Evolutionary conservation across 2,329 filamentous ascomycete species (phyloP), one percentile per base, ranked within the genome.

Genomic region (Botrytis pseudocinerea): DNA sequence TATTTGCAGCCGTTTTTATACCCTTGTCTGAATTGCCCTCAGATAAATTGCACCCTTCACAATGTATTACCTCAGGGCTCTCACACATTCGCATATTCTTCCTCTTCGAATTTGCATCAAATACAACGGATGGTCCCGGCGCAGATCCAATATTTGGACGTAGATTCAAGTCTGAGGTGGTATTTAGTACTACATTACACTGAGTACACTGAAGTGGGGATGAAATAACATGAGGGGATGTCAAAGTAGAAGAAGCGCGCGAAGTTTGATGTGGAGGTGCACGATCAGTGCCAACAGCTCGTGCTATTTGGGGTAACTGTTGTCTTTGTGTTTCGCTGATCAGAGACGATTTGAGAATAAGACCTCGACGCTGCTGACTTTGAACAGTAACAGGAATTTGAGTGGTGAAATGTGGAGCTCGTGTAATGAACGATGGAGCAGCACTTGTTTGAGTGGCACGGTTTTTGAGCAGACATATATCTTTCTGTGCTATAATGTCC

Each of bases 381-480:
- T 57, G 61, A 59, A 66, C n/a, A 60, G 48, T 54, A 10, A 42
- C 40, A 20, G 70, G 70, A 40, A 72, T 72, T 25, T 60, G 70
- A 66, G 70, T 59, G 14, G 38, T 72, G 35, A 68, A 72, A 22
- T 65, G 70, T 59, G 62, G 62, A 68, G 61, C 70, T 68, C 70
- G 35, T 28, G 62, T 68, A 22, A 59, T 72, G 18, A 72, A 68
- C 42, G 70, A 72, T 59, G 61, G 28, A 16, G 62, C 25, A 60
- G 62, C 48, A 68, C 70, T 72, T 28, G 70, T 72, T 12, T 72
- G 70, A 42, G 70, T 72, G 32, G 62, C 70, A n/a, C 60, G 51
- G 25, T 48, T 66, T 22, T 59, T 59, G 2, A 44, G 63, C 42
- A 32, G 51, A 40, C n/a, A 46, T 59, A 22, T 25, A 68, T 59